phyloP scores from a whole-genome alignment of 305 asterid genomes.

The Solanum hybrid region DNA sequence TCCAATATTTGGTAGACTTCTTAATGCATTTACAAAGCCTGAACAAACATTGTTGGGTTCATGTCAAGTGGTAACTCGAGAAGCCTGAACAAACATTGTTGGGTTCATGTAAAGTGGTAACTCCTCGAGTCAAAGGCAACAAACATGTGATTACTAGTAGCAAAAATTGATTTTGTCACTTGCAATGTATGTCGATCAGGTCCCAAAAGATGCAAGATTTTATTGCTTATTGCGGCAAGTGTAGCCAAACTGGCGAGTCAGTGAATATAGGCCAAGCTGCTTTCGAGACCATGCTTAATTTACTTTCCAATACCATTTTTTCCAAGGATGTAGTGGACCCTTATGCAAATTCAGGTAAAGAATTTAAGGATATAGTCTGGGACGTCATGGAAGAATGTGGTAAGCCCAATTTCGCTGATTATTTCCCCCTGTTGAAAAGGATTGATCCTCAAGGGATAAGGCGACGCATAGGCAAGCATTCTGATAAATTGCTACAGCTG shows the following conservation, averaged over 20 bases:
- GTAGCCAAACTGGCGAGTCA: slow-evolving; percentile 4
- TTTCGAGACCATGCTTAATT: slow-evolving; percentile 18
- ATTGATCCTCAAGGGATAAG: slow-evolving; percentile 37
- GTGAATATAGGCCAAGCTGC: slow-evolving; percentile 26
- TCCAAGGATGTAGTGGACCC: slow-evolving; percentile 22
- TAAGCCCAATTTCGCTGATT: slow-evolving; percentile 24
- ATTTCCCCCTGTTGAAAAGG: slow-evolving; percentile 19
- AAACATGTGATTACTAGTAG: neutral
- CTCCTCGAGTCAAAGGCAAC: neutral
- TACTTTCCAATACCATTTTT: slow-evolving; percentile 21
- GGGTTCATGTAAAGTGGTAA: neutral
- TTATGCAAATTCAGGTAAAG: slow-evolving; percentile 9
- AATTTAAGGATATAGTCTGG: slow-evolving; percentile 14
- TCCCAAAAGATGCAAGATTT: slow-evolving; percentile 17
- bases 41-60: neutral
- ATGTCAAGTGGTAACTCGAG: too few relatives aligned
- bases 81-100: too few relatives aligned
- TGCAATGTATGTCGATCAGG: neutral
- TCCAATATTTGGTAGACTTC: neutral
- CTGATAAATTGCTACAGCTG: slow-evolving; percentile 19
- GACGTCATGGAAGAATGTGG: slow-evolving; percentile 13
- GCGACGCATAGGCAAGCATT: slow-evolving; percentile 11
- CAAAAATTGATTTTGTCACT: neutral
- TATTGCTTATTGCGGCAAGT: slow-evolving; percentile 7
- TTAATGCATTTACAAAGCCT: neutral